A percentile compares a stretch with the other conserved stretches of the same genome.
These are phyloP conservation scores for Fagus crenata DNA, from an alignment of 306 rosid genomes.

Conservation along the genomic window DNA sequence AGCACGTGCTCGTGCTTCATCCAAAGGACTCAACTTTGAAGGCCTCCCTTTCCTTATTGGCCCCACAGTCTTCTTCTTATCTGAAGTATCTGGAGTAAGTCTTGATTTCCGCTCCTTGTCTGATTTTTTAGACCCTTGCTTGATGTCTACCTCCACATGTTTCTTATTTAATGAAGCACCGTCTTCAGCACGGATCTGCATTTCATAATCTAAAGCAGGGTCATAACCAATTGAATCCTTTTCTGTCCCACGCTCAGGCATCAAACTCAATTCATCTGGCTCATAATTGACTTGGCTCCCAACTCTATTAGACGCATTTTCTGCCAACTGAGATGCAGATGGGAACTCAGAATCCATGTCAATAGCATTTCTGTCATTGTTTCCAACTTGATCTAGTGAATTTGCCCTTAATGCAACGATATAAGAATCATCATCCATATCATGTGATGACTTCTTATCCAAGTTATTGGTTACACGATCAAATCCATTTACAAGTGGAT, in stretches of 20 bases:
- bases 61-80: constrained; percentile 63
- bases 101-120: constrained; percentile 70
- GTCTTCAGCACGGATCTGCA: constrained; percentile 52
- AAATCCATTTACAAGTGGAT: constrained; percentile 52
- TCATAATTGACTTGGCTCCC: constrained; percentile 51
- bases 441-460: constrained; percentile 57
- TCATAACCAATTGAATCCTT: constrained; percentile 61
- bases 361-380: constrained; percentile 62
- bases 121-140: constrained; percentile 54
- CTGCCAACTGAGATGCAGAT: constrained; percentile 43
- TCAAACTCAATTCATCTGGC: constrained; percentile 78
- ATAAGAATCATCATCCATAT: constrained; percentile 80
- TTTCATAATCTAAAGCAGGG: constrained; percentile 89
- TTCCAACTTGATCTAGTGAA: constrained; percentile 53
- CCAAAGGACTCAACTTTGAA: constrained; percentile 86
- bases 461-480: constrained; percentile 42
- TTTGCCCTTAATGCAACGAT: constrained; percentile 62
- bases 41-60: constrained; percentile 86
- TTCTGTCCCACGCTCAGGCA: constrained; percentile 79
- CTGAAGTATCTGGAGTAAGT: constrained; percentile 47
- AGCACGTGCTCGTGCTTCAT: constrained; percentile 95
- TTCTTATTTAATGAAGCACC: constrained; percentile 44
- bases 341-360: constrained; percentile 80
- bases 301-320: constrained; percentile 41
- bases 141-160: constrained; percentile 47